These are phyloP conservation scores for Debaryomyces maramus DNA, from an alignment of 805 yeast genomes.

Conservation along the genomic window DNA sequence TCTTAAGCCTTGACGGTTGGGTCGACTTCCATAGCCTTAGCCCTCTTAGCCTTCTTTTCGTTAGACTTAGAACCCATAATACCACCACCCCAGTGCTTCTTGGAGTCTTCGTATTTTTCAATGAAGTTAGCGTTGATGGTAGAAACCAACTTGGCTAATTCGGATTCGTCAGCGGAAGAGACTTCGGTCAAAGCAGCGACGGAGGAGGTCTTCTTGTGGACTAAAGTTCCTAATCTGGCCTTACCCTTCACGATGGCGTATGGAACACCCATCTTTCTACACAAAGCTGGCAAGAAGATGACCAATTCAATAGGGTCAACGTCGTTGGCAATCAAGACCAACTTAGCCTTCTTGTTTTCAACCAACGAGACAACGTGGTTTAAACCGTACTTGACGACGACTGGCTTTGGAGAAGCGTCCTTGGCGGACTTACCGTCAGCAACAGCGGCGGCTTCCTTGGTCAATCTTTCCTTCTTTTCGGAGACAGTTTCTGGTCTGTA, in stretches of 20 bases:
- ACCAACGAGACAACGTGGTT: conserved; percentile 97
- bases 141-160: conserved; percentile 87
- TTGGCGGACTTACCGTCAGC: conserved; percentile 97
- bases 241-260: conserved; percentile 98
- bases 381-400: conserved; percentile 95
- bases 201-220: conserved; percentile 96
- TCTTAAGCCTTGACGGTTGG: conserved; percentile 13
- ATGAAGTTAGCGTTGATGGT: conserved; percentile 91
- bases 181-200: conserved; percentile 98
- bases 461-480: conserved; percentile 98
- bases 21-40: conserved; percentile 51
- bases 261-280: conserved; percentile 99
- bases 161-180: conserved; percentile 90
- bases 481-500: conserved; percentile 97
- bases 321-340: conserved; percentile 96
- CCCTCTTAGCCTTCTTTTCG: conserved; percentile 78
- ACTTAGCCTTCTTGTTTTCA: conserved; percentile 98
- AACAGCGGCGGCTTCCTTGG: conserved; percentile 98
- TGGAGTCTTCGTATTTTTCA: conserved; percentile 92
- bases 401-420: conserved; percentile 96
- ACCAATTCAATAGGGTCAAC: conserved; percentile 99
- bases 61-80: conserved; percentile 92
- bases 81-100: conserved; percentile 99
- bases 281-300: conserved; percentile 95
- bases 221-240: conserved; percentile 97